Evolutionary conservation across 1,284 basidiomycete genomes (phyloP).

Genomic region (Ganoderma leucocontextum): DNA sequence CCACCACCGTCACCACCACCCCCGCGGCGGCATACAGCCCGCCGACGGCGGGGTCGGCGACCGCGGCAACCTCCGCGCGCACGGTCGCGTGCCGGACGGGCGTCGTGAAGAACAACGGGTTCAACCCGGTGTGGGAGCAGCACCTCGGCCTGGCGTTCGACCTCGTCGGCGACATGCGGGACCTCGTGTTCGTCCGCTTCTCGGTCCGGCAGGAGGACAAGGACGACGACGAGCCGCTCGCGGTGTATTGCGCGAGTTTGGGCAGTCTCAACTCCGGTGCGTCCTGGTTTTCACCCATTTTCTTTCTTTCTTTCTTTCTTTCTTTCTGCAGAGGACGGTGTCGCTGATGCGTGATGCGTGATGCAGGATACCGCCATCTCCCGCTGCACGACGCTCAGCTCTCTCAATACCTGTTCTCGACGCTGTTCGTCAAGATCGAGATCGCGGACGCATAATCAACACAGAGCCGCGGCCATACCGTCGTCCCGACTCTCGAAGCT

Average conservation of each 20-base stretch:
- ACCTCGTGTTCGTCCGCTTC: constrained; percentile 85
- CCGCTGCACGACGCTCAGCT: constrained; percentile 86
- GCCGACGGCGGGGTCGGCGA: constrained; percentile 34
- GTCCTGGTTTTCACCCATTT: constrained; percentile 36
- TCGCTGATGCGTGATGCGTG: background rate
- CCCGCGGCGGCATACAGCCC: constrained; percentile 38
- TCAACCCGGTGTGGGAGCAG: constrained; percentile 91
- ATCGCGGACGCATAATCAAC: constrained; percentile 48
- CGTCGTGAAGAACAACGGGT: constrained; percentile 84
- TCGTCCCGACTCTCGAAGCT: background rate
- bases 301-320: background rate
- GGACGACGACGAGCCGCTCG: constrained; percentile 72
- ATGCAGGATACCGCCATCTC: constrained; percentile 84
- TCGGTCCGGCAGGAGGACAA: constrained; percentile 73
- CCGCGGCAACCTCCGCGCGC: constrained; percentile 51
- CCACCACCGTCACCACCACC: constrained; percentile 14
- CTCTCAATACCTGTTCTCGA: constrained; percentile 88
- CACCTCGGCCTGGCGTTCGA: constrained; percentile 75
- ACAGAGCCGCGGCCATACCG: background rate
- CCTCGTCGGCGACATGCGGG: constrained; percentile 79
- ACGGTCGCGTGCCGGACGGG: constrained; percentile 64
- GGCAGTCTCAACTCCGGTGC: constrained; percentile 75
- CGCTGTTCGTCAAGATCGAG: constrained; percentile 77
- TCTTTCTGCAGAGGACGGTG: background rate
- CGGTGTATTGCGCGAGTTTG: constrained; percentile 73